These are phyloP conservation scores for Dictyostelium citrinum DNA, from an alignment of 78 protist species.

Conservation along the genomic window DNA sequence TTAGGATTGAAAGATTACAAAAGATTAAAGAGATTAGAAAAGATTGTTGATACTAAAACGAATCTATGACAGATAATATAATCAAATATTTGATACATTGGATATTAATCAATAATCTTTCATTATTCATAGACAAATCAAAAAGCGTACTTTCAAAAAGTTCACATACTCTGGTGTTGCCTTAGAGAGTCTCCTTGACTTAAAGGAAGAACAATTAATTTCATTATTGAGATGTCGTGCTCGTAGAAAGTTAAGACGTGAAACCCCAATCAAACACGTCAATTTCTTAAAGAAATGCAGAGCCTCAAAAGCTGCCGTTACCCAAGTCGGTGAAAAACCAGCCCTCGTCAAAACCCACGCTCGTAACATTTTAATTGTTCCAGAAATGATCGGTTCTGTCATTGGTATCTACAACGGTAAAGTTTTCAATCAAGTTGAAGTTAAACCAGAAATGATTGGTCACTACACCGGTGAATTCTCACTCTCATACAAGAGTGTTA, in stretches of 20 bases:
- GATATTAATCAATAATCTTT: not conserved
- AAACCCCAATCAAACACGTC: conserved; percentile 90
- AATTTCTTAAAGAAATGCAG: conserved; percentile 93
- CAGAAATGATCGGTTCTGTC: conserved; percentile 98
- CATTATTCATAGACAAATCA: conserved; percentile 56
- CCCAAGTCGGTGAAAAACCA: conserved; percentile 97
- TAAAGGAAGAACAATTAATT: conserved; percentile 87
- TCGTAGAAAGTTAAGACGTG: conserved; percentile 96
- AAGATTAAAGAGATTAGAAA: not conserved
- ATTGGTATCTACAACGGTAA: conserved; percentile 99
- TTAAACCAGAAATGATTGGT: conserved; percentile 99
- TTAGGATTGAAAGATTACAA: not conserved
- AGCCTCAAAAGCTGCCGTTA: conserved; percentile 88
- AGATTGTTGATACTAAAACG: not conserved
- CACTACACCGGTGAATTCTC: conserved; percentile 99
- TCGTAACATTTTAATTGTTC: conserved; percentile 98
- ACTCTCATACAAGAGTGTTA: conserved; percentile 98
- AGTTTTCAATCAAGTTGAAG: conserved; percentile 96
- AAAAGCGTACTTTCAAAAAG: conserved; percentile 95
- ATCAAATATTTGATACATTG: no score
- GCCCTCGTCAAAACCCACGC: conserved; percentile 98
- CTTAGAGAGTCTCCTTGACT: conserved; percentile 95
- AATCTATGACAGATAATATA: not conserved
- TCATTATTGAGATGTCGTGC: conserved; percentile 93
- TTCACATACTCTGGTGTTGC: conserved; percentile 98